These are phyloP conservation scores for Coelastrella sp. DNA, from an alignment of 139 green algal species.

Conservation along the genomic window DNA sequence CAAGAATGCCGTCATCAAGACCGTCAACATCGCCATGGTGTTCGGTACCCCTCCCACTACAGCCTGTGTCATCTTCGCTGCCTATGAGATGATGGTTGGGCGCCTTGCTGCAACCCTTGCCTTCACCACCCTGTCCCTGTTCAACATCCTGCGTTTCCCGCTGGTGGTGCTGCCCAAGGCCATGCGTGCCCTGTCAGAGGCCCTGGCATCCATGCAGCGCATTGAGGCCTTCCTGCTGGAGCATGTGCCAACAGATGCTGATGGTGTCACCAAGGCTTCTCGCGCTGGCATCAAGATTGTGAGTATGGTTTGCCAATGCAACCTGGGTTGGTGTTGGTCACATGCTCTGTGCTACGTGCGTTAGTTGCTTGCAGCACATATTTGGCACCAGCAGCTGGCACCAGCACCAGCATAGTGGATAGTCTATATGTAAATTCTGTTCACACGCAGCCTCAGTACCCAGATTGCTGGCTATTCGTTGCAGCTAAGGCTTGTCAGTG, in stretches of 20 bases:
- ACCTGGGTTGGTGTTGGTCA: neutral
- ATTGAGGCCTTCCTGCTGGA: conserved; percentile 72
- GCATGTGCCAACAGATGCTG: conserved; percentile 33
- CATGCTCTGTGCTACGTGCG: neutral
- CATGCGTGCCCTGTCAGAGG: conserved; percentile 68
- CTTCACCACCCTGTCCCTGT: conserved; percentile 85
- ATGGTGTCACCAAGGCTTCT: conserved; percentile 15
- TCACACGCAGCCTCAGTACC: too few relatives aligned
- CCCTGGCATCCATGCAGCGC: conserved; percentile 58
- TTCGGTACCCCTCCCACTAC: conserved; percentile 67
- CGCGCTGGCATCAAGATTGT: conserved; percentile 32
- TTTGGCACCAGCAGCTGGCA: neutral
- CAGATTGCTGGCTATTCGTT: too few relatives aligned
- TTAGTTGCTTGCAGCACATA: neutral
- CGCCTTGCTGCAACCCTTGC: conserved; percentile 58
- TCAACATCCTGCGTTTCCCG: conserved; percentile 87
- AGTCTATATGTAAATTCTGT: too few relatives aligned
- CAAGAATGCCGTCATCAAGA: conserved; percentile 70
- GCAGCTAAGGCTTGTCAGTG: too few relatives aligned
- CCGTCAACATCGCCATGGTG: conserved; percentile 72
- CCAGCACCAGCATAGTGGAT: too few relatives aligned
- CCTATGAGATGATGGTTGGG: conserved; percentile 64
- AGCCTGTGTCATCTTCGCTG: conserved; percentile 67
- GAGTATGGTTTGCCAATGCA: neutral
- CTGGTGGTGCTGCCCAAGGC: conserved; percentile 86